These are phyloP conservation scores for Fusarium keratoplasticum DNA, from an alignment of 2,329 filamentous ascomycete species.

Conservation along the genomic window DNA sequence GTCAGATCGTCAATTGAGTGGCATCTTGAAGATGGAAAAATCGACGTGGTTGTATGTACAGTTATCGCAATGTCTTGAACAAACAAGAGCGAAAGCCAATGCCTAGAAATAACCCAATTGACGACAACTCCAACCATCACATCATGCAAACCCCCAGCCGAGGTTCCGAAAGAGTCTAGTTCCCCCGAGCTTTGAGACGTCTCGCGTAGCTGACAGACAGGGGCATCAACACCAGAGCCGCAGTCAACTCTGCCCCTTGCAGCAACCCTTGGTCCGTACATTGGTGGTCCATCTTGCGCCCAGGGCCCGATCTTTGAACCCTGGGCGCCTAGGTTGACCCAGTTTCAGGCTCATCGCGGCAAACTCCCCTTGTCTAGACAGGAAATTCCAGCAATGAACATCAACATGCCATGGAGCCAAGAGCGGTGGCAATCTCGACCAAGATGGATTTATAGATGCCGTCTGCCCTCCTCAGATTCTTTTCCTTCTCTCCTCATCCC, in stretches of 20 bases:
- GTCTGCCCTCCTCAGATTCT: neutral
- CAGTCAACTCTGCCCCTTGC: constrained; percentile 3
- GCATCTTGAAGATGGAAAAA: neutral
- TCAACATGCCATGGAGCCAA: neutral
- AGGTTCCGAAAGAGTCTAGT: constrained; percentile 22
- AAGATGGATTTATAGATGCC: constrained; percentile 23
- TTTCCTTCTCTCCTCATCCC: constrained; percentile 31
- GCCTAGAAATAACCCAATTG: neutral
- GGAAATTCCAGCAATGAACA: constrained; percentile 41
- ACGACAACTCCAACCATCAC: neutral
- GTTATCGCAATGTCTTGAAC: neutral
- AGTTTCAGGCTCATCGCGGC: constrained; percentile 37
- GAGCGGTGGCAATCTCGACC: constrained; percentile 4
- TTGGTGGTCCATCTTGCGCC: neutral
- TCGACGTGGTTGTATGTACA: neutral
- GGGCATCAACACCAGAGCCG: constrained; percentile 21
- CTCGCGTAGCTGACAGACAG: constrained; percentile 28
- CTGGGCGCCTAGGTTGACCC: constrained; percentile 24
- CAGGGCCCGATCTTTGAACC: constrained; percentile 8
- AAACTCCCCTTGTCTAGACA: constrained; percentile 4
- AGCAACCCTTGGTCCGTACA: neutral
- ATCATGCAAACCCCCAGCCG: neutral
- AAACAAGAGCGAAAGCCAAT: neutral
- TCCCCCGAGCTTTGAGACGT: constrained; percentile 37
- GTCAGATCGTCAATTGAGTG: neutral